phyloP scores from a whole-genome alignment of 2,329 filamentous ascomycete species.

The Alternaria panax region DNA sequence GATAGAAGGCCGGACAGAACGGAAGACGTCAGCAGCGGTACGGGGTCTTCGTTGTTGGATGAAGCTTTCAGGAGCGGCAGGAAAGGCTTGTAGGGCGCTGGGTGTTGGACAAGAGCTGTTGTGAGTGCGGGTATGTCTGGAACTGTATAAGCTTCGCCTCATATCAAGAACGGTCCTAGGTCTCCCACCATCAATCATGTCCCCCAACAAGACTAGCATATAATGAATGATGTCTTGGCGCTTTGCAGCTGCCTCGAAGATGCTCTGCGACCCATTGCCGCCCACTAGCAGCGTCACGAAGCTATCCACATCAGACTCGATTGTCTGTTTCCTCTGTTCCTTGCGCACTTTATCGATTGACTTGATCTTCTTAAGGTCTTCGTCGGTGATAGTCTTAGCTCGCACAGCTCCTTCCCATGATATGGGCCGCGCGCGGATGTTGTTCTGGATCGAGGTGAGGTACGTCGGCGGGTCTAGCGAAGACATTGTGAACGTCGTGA shows the following conservation, averaged over 20 bases:
- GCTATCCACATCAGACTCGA: slow-evolving; percentile 79
- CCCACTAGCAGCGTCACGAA: slow-evolving; percentile 85
- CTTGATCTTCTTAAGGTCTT: slow-evolving; percentile 93
- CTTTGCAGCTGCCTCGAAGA: slow-evolving; percentile 81
- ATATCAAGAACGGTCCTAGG: neutral
- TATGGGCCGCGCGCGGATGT: slow-evolving; percentile 94
- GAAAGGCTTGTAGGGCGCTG: slow-evolving; percentile 77
- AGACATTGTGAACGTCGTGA: slow-evolving; percentile 69
- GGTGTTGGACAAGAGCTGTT: slow-evolving; percentile 75
- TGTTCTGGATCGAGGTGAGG: slow-evolving; percentile 87
- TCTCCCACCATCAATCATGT: slow-evolving; percentile 79
- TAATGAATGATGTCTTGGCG: slow-evolving; percentile 93
- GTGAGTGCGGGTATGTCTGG: slow-evolving; percentile 81
- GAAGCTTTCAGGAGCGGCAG: slow-evolving; percentile 84
- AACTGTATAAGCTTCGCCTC: slow-evolving; percentile 24
- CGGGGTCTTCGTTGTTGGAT: slow-evolving; percentile 81
- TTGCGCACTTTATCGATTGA: slow-evolving; percentile 95
- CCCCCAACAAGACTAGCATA: slow-evolving; percentile 85
- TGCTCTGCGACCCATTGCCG: slow-evolving; percentile 68
- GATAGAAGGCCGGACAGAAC: slow-evolving; percentile 83
- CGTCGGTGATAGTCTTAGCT: slow-evolving; percentile 90
- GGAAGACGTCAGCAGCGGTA: slow-evolving; percentile 87
- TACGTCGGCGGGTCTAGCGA: slow-evolving; percentile 86
- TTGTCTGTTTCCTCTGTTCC: slow-evolving; percentile 83
- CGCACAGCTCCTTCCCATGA: slow-evolving; percentile 97